Conservation (phyloP, 1,284 basidiomycete genomes). For the Leccinum subspadiceum region DNA sequence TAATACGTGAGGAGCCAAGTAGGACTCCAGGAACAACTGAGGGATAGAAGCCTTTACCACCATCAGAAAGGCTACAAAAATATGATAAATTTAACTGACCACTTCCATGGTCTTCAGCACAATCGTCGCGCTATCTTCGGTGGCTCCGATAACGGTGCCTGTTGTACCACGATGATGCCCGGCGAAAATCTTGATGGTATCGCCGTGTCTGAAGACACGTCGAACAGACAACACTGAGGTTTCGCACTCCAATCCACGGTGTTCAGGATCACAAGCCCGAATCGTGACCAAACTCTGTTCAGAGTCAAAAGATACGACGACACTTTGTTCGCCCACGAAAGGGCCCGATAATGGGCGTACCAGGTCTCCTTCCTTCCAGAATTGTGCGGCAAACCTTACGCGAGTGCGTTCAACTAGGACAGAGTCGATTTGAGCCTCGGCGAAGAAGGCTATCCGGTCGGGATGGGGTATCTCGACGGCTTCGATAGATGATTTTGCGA, state of each 20-base stretch:
- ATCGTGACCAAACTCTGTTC: not conserved
- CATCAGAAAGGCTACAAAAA: not conserved
- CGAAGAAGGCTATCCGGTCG: not conserved
- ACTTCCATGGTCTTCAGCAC: not conserved
- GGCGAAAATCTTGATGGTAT: not conserved
- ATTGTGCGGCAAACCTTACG: not conserved
- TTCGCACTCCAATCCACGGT: not conserved
- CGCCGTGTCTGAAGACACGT: not conserved
- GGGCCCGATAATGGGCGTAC: not conserved
- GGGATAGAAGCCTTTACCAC: not conserved
- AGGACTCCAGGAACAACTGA: not conserved
- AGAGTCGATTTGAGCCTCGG: not conserved
- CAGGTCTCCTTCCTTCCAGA: not conserved
- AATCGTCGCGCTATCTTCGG: not conserved
- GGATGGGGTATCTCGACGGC: not conserved
- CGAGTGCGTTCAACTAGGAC: not conserved
- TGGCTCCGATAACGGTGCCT: not conserved
- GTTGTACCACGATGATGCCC: not conserved
- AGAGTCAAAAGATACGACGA: not conserved
- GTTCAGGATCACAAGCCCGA: not conserved
- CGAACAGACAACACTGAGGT: not conserved
- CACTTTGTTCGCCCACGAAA: not conserved
- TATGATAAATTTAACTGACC: not conserved
- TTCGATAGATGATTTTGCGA: not conserved
- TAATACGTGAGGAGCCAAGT: not conserved